Evolutionary conservation across 2,329 filamentous ascomycete genomes (phyloP), one percentile per base, ranked within the genome.

Genomic region (Hymenoscyphus fraxineus): DNA sequence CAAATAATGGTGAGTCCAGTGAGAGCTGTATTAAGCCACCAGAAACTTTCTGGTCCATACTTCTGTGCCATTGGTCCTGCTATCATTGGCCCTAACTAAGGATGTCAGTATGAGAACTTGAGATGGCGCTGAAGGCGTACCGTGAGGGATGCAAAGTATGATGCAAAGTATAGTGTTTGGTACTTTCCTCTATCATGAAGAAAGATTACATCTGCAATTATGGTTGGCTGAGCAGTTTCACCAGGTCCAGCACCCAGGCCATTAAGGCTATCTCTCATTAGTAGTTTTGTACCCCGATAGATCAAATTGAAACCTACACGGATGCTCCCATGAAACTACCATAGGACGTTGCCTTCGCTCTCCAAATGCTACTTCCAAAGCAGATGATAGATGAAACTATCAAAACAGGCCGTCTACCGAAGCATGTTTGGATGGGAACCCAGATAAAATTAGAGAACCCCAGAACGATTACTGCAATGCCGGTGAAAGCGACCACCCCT

Each of bases 201-300:
- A 74, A 89, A 89, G 72, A 85, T 85, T 12, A 88, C 81, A 70
- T 89, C 86, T 2, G 86, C 83, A 70, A 88, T 88, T 61, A 89
- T 81, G 38, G 83, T 81, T 0, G 85, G 86, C 76, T 86, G 84
- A 1, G 85, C 80, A 0, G 84, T 88, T 76, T 89, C 85, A 2
- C 83, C 82, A 6, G 86, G 85, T 0, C 85, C 86, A 59, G 85
- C 85, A 6, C 83, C 86, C 56, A 88, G 80, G 0, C 86, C 86
- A 71, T 88, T 88, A 6, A 89, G 77, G 15, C 70, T 72, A 41
- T 12, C 12, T 59, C 9, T 13, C 5, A 58, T 57, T 38, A 62
- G 54, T 40, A 22, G 44, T 56, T 56, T 10, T 16, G 22, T 16
- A 27, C 27, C 41, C 39, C 13, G 5, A n/a, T 22, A 27, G 35